A percentile compares a stretch with the other conserved stretches of the same genome.
These are phyloP conservation scores for Camptophora hylomeconis DNA, from an alignment of 2,329 filamentous ascomycete genomes.

Conservation along the genomic window DNA sequence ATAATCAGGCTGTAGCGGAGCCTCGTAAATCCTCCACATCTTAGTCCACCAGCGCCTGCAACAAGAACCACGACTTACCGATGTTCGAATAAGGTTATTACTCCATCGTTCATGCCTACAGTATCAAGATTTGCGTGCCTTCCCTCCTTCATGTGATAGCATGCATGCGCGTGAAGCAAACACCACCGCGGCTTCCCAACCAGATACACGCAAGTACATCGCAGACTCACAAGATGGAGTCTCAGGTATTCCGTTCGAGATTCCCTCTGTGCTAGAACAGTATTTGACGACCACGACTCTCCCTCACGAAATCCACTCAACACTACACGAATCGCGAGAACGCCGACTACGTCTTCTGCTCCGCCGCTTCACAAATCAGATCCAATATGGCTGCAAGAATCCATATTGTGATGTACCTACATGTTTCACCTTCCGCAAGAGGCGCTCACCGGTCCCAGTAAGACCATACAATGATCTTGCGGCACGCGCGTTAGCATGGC, in stretches of 20 bases:
- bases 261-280: slow-evolving; percentile 1
- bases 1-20: no score
- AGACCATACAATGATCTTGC: slow-evolving; percentile 71
- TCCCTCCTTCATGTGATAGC: no score
- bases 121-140: no score
- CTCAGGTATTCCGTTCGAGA: no score
- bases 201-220: no score
- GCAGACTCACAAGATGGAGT: slow-evolving; percentile 1
- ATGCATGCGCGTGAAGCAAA: no score
- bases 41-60: no score
- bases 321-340: slow-evolving; percentile 7
- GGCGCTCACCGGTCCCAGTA: slow-evolving; percentile 54
- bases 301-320: slow-evolving; percentile 13
- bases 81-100: no score
- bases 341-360: slow-evolving; percentile 15
- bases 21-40: no score
- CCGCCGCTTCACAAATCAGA: slow-evolving; percentile 54
- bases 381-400: slow-evolving; percentile 67
- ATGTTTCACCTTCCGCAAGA: slow-evolving; percentile 66
- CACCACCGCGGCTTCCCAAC: no score
- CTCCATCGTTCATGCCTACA: no score
- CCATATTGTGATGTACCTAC: slow-evolving; percentile 58
- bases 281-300: slow-evolving; percentile 23
- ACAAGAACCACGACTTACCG: no score
- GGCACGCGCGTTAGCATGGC: slow-evolving; percentile 66